Percentiles rank a stretch among this genome's conserved stretches.
phyloP scores from a whole-genome alignment of 805 yeast genomes.

The Sungouiella thailandica region DNA sequence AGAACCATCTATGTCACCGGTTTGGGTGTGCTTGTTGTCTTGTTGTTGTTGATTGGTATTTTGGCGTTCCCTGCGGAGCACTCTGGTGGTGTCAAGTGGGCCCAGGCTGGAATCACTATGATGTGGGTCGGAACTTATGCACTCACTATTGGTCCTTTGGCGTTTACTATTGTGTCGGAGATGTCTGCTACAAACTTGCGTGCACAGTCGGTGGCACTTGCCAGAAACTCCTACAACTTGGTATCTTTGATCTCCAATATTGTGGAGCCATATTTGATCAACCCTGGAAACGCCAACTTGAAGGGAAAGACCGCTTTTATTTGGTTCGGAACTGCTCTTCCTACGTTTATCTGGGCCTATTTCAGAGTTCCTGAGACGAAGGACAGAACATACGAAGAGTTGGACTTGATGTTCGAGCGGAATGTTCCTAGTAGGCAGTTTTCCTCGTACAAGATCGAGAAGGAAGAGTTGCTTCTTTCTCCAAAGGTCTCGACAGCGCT shows the following conservation, averaged over 20 bases:
- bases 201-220: conserved; percentile 9
- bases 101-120: conserved; percentile 18
- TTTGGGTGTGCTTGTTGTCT: conserved; percentile 1
- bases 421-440: conserved; percentile 5
- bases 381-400: conserved; percentile 9
- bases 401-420: conserved; percentile 8
- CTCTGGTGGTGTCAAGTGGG: conserved; percentile 18
- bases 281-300: conserved; percentile 10
- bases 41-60: conserved; percentile 7
- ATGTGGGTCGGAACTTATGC: conserved; percentile 9
- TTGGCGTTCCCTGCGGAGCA: conserved; percentile 14
- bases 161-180: conserved; percentile 8
- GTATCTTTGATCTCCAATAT: conserved; percentile 8
- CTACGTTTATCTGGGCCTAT: conserved; percentile 25
- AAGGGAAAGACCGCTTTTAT: conserved; percentile 10
- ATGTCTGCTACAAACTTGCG: conserved; percentile 9
- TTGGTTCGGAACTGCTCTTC: conserved; percentile 13
- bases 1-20: conserved; percentile 7
- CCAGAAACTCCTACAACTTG: conserved; percentile 8
- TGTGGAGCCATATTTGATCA: conserved; percentile 7
- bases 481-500: too few relatives aligned
- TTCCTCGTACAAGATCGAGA: conserved; percentile 2
- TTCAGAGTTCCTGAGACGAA: conserved; percentile 12
- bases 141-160: conserved; percentile 9
- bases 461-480: conserved; percentile 2